These are phyloP conservation scores for Phialophora tarda DNA, from an alignment of 2,329 filamentous ascomycete species.

Conservation along the genomic window DNA sequence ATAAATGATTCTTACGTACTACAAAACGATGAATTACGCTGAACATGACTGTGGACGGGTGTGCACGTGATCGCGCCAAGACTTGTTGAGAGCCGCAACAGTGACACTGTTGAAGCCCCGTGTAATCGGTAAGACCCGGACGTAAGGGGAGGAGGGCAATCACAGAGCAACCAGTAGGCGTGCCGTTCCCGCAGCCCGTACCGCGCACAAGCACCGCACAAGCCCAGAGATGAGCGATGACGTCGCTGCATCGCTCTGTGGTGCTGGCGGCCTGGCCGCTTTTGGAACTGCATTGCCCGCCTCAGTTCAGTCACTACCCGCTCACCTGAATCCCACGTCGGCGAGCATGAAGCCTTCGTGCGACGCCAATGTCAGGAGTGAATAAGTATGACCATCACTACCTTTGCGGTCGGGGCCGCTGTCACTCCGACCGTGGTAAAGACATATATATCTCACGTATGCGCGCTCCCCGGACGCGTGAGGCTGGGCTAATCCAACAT, in stretches of 20 bases:
- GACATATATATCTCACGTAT: constrained; percentile 84
- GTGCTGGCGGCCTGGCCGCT: background rate
- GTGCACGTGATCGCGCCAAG: too few relatives aligned
- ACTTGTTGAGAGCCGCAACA: too few relatives aligned
- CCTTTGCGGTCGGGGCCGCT: constrained; percentile 78
- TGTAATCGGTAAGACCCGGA: too few relatives aligned
- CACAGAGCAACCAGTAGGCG: too few relatives aligned
- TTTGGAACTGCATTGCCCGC: background rate
- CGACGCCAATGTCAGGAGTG: background rate
- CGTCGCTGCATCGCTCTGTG: background rate
- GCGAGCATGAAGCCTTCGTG: background rate
- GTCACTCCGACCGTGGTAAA: constrained; percentile 87
- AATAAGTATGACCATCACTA: constrained; percentile 71
- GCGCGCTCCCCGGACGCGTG: constrained; percentile 40
- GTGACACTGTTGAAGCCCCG: too few relatives aligned
- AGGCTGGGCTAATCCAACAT: constrained; percentile 20
- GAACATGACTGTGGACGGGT: too few relatives aligned
- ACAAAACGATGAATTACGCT: too few relatives aligned
- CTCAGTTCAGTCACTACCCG: background rate
- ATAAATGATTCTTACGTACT: too few relatives aligned
- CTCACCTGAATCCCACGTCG: background rate
- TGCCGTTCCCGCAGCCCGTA: too few relatives aligned
- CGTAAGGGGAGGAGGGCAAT: too few relatives aligned
- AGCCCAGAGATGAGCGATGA: background rate
- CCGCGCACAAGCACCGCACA: too few relatives aligned